Evolutionary conservation across 805 yeast genomes (phyloP).

Genomic region (Komagataella phaffii): DNA sequence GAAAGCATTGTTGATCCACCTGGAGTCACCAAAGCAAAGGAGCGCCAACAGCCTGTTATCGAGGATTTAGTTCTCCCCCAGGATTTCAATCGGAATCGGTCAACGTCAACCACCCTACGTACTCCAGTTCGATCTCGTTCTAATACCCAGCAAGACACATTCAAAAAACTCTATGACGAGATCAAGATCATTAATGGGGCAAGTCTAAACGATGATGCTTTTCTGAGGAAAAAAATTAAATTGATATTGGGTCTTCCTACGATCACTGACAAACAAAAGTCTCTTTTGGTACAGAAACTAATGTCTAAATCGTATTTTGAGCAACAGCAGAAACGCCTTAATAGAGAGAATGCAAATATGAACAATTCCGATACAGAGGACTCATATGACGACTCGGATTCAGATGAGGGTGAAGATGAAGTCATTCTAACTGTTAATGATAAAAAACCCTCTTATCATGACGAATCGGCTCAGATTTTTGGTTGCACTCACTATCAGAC

Average conservation of each 20-base stretch:
- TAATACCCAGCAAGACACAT: background rate
- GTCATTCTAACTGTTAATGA: conserved; percentile 36
- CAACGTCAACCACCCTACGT: background rate
- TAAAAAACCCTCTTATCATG: conserved; percentile 31
- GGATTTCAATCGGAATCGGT: background rate
- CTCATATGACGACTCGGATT: conserved; percentile 3
- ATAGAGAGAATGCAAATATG: background rate
- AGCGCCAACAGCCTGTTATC: conserved; percentile 21
- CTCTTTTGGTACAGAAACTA: conserved; percentile 41
- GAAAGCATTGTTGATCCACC: conserved; percentile 22
- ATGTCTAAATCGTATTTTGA: conserved; percentile 60
- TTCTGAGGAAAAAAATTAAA: conserved; percentile 35
- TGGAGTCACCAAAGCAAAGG: conserved; percentile 24
- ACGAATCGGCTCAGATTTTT: conserved; percentile 26
- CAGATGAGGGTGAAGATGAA: conserved; percentile 15
- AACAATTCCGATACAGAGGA: background rate
- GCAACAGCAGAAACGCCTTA: conserved; percentile 11
- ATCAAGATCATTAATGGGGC: background rate
- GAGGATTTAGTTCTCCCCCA: conserved; percentile 24
- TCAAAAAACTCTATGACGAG: conserved; percentile 4
- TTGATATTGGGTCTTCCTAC: conserved; percentile 24
- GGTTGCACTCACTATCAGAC: conserved; percentile 83
- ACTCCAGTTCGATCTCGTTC: background rate
- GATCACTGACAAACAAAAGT: conserved; percentile 27
- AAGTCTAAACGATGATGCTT: conserved; percentile 15